Base-by-base conservation (phyloP, 2,329 filamentous ascomycete species). In the Xylaria sp. region DNA sequence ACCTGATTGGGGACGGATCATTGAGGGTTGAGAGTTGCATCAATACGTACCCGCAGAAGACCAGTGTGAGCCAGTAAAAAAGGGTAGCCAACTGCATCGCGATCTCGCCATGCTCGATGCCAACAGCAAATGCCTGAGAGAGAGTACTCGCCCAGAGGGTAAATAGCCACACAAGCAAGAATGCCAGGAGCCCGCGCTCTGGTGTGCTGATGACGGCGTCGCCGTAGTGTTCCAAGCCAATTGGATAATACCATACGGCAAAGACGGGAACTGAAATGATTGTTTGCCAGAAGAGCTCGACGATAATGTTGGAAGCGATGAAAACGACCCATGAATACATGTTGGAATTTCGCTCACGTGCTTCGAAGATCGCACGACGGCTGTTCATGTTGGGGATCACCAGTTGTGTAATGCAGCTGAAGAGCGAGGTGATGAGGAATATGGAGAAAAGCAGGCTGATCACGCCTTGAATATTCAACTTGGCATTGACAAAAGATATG, bases 291-390 rank as follows among this genome's bases (percentile, higher is more conserved):
- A 10, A 88, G 1, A 96, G 76, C 73, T 96, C 92, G 59, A 92
- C 89, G 34, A 91, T 75, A 62, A 96, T 87, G 71, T 92, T 89
- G 57, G 87, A 83, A 11, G 91, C 76, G 78, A 94, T 88, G 70
- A 94, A 95, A 1, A 90, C 84, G 69, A 87, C 84, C 91, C 91
- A 95, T 48, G 83, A 85, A 74, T 95, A 95, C 0, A 89, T 84
- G 76, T 91, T 91, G 54, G 86, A 89, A 0, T 88, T 89, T 2
- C 89, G 83, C 75, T 94, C 91, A 42, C 90, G 89, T 30, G 87
- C 88, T 74, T 94, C 90, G 73, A 93, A 94, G 0, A 94, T 77
- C 4, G 85, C 83, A 51, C 90, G 86, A 68, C 92, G 89, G 30
- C 87, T 85, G 64, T 92, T 86, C 65, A 95, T 92, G 65, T 90